A percentile compares a stretch with the other conserved stretches of the same genome.
These are phyloP conservation scores for Rhizophora apiculata DNA, from an alignment of 345 rosid genomes.

Conservation along the genomic window DNA sequence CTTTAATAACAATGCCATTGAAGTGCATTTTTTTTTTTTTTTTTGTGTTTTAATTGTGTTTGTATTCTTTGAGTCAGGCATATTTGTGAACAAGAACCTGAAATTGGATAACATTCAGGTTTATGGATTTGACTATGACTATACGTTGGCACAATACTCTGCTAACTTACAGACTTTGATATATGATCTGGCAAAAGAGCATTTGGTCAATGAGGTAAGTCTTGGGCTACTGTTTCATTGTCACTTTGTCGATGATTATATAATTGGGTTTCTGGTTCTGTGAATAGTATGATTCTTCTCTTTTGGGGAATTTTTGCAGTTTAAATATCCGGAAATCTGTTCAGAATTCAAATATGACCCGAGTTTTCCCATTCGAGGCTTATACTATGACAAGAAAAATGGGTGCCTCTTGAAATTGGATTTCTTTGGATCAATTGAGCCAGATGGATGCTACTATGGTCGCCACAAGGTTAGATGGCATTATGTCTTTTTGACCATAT, in stretches of 20 bases:
- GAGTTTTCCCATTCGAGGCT: constrained; percentile 84
- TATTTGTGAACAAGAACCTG: constrained; percentile 84
- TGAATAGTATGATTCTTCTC: neutral
- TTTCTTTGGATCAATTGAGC: constrained; percentile 97
- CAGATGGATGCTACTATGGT: constrained; percentile 92
- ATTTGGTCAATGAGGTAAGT: constrained; percentile 91
- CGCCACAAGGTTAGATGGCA: constrained; percentile 57
- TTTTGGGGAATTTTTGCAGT: constrained; percentile 44
- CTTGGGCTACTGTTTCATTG: neutral
- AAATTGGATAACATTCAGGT: constrained; percentile 80
- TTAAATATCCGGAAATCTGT: constrained; percentile 79
- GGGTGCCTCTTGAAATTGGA: constrained; percentile 91
- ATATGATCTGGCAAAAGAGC: constrained; percentile 86
- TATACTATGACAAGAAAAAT: constrained; percentile 76
- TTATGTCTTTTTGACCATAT: neutral
- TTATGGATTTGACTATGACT: constrained; percentile 95
- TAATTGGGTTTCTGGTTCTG: neutral
- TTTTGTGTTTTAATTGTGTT: neutral
- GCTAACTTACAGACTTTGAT: constrained; percentile 76
- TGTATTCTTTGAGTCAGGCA: constrained; percentile 38
- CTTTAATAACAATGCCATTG: neutral
- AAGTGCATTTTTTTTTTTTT: neutral
- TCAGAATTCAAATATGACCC: constrained; percentile 70
- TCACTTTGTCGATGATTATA: neutral
- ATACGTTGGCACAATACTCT: constrained; percentile 88